Conservation (phyloP, 2,329 filamentous ascomycete species). For the Xylariaceae sp. region DNA sequence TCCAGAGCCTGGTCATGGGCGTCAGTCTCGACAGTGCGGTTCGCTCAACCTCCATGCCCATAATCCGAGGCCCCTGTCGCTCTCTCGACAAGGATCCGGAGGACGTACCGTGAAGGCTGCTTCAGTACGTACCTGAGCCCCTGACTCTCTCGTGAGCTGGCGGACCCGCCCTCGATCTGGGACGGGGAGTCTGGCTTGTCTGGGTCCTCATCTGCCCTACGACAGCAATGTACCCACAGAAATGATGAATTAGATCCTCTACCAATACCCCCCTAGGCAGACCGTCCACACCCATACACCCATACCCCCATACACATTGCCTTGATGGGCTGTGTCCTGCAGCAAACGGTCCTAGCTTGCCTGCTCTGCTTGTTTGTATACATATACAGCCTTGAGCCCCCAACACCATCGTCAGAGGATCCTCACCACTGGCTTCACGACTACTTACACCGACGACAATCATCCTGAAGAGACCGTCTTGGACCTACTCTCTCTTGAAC, state of each 20-base stretch:
- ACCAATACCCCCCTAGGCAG: neutral
- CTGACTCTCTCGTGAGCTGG: constrained; percentile 1
- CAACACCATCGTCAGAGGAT: constrained; percentile 11
- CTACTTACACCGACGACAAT: constrained; percentile 1
- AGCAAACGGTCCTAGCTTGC: constrained; percentile 10
- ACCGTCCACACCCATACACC: neutral
- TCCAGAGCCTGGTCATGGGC: too few species aligned
- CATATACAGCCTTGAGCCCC: constrained; percentile 17
- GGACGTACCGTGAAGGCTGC: too few species aligned
- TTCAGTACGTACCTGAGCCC: neutral
- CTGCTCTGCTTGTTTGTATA: constrained; percentile 12
- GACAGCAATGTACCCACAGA: neutral
- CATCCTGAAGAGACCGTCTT: constrained; percentile 1
- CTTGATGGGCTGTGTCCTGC: constrained; percentile 6
- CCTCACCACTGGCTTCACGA: constrained; percentile 11
- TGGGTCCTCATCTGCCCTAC: too few species aligned
- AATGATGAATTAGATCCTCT: neutral
- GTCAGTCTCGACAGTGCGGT: too few species aligned
- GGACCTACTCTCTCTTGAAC: constrained; percentile 7
- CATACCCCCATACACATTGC: neutral
- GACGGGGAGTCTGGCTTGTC: too few species aligned
- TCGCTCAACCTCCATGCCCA: too few species aligned
- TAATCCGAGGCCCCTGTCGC: too few species aligned
- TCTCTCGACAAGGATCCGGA: too few species aligned
- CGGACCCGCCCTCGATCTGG: too few species aligned